Evolutionary conservation across 2,329 filamentous ascomycete genomes (phyloP), one percentile per base, ranked within the genome.

Genomic region (Ceratocystis alfenasii): DNA sequence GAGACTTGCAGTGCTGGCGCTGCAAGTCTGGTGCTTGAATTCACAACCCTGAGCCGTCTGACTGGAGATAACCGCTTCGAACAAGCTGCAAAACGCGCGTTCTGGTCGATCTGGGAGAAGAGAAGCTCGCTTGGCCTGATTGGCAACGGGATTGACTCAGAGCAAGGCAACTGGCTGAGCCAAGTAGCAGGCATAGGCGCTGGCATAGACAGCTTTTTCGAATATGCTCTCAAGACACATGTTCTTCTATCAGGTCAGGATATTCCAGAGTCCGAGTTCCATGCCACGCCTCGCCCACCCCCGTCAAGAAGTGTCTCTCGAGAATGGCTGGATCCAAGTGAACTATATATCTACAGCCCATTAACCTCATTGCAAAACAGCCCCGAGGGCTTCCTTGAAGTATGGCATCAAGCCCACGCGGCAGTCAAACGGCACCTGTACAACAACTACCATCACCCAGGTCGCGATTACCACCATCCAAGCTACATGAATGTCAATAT

Each of bases 1-100:
- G 94, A 97, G 76, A 99, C 91, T 0, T 99, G 94, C 76, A 96
- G 90, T 73, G 94, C 94, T 1, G 94, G 94, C 55, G 94, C 94
- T n/a, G 94, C 92, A 65, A 97, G 92, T 74, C 79, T 99, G 30
- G 90, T 96, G 2, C 81, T 99, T 1, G 94, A 99, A 73, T 96
- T 97, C 70, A 89, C 91, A 0, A 90, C 92, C 0, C 79, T 99
- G 60, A 96, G 91, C 72, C 84, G 94, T 28, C 79, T 99, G 60
- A 95, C 90, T 0, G 90, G 89, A 10, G 90, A 97, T 73, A 78
- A 81, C 8, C 84, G 89, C n/a, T 99, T 95, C 71, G 94, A 99
- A 74, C 85, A 88, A 72, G 81, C 89, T 17, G 93, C 90, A 0
- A 97, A 97, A 75, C 81, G 89, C 66, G 93, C 94, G 0, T 99